A percentile compares a stretch with the other conserved stretches of the same genome.
Conservation (phyloP, 2,329 filamentous ascomycete genomes). For the Geosmithia flava region DNA sequence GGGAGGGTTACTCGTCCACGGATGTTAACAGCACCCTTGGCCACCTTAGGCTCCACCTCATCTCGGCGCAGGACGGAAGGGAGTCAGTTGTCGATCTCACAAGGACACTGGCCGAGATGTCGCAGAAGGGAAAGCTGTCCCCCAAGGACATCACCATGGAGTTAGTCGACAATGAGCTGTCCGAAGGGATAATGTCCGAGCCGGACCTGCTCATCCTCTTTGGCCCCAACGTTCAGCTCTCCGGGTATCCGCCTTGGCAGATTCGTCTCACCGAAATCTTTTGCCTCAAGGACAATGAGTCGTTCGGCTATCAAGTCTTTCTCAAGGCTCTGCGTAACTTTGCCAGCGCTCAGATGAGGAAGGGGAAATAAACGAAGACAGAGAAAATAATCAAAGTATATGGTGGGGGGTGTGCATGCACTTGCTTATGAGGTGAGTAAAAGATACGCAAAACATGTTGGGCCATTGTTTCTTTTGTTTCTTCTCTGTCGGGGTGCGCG, state of each 20-base stretch:
- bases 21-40: constrained; percentile 16
- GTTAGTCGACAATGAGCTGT: constrained; percentile 81
- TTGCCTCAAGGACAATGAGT: constrained; percentile 60
- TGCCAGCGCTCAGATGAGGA: constrained; percentile 77
- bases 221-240: constrained; percentile 67
- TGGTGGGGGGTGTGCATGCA: not conserved
- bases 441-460: not conserved
- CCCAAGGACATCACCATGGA: constrained; percentile 74
- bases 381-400: not conserved
- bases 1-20: constrained; percentile 20
- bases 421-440: not conserved
- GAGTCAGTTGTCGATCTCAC: constrained; percentile 94
- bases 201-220: constrained; percentile 87
- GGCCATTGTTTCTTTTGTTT: not conserved
- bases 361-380: constrained; percentile 43
- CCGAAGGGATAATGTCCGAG: constrained; percentile 67
- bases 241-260: constrained; percentile 95
- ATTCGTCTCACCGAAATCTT: constrained; percentile 91
- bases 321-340: constrained; percentile 73
- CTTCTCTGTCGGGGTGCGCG: not conserved
- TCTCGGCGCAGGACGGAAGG: constrained; percentile 79
- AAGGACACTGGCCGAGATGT: constrained; percentile 89
- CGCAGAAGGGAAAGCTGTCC: constrained; percentile 73
- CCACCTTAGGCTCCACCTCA: constrained; percentile 54
- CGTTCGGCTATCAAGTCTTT: constrained; percentile 91